Conservation (phyloP, 2,329 filamentous ascomycete genomes). For the Volutella citrinella region DNA sequence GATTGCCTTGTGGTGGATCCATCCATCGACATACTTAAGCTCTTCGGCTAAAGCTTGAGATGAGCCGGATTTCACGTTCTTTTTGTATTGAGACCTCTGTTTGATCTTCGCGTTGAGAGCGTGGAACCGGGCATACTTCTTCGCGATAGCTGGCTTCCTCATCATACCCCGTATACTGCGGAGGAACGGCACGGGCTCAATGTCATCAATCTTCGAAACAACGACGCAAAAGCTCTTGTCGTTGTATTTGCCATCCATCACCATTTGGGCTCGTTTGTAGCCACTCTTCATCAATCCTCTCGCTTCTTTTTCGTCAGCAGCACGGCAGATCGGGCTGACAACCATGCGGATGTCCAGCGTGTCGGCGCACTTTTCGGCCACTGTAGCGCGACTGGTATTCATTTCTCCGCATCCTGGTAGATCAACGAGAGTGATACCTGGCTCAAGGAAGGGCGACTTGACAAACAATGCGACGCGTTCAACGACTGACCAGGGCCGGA, state of each 20-base stretch:
- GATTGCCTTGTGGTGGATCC: slow-evolving; percentile 5
- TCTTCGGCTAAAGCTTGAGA: neutral
- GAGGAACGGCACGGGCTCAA: too few relatives aligned
- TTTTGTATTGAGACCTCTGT: neutral
- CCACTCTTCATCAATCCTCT: slow-evolving; percentile 20
- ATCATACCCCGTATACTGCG: too few relatives aligned
- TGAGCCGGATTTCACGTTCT: too few relatives aligned
- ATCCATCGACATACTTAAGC: neutral
- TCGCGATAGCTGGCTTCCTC: too few relatives aligned
- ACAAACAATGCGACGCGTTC: slow-evolving; percentile 38
- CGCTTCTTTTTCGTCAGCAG: slow-evolving; percentile 22
- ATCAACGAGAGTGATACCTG: slow-evolving; percentile 50
- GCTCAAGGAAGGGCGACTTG: slow-evolving; percentile 42
- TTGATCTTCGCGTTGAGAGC: too few relatives aligned
- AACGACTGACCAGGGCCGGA: slow-evolving; percentile 36
- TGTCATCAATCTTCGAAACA: slow-evolving; percentile 27
- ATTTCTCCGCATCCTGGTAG: slow-evolving; percentile 50
- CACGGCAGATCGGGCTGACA: slow-evolving; percentile 23
- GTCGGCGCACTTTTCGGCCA: slow-evolving; percentile 18
- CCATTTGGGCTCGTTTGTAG: slow-evolving; percentile 24
- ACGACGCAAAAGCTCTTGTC: slow-evolving; percentile 21
- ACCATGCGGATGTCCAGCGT: slow-evolving; percentile 25
- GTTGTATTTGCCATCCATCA: slow-evolving; percentile 25
- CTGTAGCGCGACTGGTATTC: slow-evolving; percentile 18
- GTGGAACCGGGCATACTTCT: too few relatives aligned